Evolutionary conservation across 345 rosid species (phyloP), one percentile per base, ranked within the genome.

Genomic region (Eucalyptus cloeziana): DNA sequence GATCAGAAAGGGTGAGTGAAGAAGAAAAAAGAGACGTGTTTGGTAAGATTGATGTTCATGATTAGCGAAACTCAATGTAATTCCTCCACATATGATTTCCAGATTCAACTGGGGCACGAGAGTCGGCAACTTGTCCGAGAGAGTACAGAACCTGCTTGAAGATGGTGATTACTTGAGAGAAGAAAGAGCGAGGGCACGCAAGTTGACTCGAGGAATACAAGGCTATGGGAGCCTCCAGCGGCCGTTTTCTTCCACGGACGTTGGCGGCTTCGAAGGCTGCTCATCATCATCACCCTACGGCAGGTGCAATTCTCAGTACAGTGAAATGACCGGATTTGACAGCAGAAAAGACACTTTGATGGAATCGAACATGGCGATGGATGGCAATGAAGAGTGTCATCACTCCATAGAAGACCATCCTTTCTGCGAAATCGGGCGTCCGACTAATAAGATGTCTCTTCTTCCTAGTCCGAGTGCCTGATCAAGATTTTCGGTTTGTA

Each of bases 61-160:
- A 60, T 60, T 45, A 12, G 24, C 44, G 62, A 54, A 54, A 56
- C 67, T 33, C 58, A 3, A 49, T 45, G 24, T 47, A 85, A 44
- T 49, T 31, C 8, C 13, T 8, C 24, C 64, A 12, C 54, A 13
- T 62, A 45, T 88, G 16, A 45, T 25, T 8, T 87, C 62, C 92
- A 95, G 96, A 33, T 93, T 95, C 92, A 93, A 96, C 90, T 95
- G 96, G 97, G 97, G 98, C 25, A 71, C 50, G 85, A 93, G 94
- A 17, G 94, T 95, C 22, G 87, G 91, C 89, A 92, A 92, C 64
- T 85, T 94, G 81, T 92, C 96, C 10, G 90, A 90, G 56, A 93
- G 93, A 85, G 90, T 94, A 31, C 62, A 94, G 89, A 91, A 88
- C 81, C 92, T 96, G 30, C 93, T 97, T 10, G 95, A 93, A 89